Evolutionary conservation across 108 stramenopile genomes (phyloP).

Genomic region (Nannochloropsis gaditana): DNA sequence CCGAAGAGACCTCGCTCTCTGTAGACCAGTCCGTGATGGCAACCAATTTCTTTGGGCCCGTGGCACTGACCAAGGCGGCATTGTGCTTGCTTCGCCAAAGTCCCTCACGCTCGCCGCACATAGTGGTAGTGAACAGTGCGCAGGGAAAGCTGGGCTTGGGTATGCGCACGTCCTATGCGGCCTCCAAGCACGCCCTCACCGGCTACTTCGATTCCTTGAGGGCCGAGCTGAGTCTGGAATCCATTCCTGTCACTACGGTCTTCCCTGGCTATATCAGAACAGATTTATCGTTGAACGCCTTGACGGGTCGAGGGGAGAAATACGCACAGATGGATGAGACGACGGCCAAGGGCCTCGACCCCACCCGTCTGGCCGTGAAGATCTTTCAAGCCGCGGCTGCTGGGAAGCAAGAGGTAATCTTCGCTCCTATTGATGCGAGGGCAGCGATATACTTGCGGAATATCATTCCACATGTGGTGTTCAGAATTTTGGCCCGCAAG

Average conservation of each 20-base stretch:
- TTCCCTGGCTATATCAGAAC: constrained; percentile 45
- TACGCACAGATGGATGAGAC: constrained; percentile 42
- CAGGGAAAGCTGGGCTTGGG: constrained; percentile 44
- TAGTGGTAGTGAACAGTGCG: constrained; percentile 26
- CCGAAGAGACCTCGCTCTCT: constrained; percentile 33
- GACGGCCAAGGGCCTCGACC: constrained; percentile 33
- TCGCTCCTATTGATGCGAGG: constrained; percentile 33
- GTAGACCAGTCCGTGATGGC: constrained; percentile 42
- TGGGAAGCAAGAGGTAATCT: constrained; percentile 28
- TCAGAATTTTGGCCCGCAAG: constrained; percentile 33
- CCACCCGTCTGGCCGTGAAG: constrained; percentile 28
- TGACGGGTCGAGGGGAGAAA: constrained; percentile 32
- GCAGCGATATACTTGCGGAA: constrained; percentile 31
- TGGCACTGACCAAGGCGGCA: constrained; percentile 30
- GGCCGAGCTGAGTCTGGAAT: constrained; percentile 27
- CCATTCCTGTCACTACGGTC: constrained; percentile 28
- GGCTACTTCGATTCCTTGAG: constrained; percentile 47
- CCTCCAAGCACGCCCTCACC: constrained; percentile 48
- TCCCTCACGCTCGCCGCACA: neutral
- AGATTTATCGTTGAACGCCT: constrained; percentile 40
- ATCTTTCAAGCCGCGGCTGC: constrained; percentile 28
- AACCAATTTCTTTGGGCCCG: constrained; percentile 34
- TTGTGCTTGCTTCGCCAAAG: neutral
- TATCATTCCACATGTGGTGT: constrained; percentile 27
- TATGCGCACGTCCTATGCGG: constrained; percentile 39